Base-by-base conservation (phyloP, 768 basidiomycete species). In the Naganishia friedmannii region DNA sequence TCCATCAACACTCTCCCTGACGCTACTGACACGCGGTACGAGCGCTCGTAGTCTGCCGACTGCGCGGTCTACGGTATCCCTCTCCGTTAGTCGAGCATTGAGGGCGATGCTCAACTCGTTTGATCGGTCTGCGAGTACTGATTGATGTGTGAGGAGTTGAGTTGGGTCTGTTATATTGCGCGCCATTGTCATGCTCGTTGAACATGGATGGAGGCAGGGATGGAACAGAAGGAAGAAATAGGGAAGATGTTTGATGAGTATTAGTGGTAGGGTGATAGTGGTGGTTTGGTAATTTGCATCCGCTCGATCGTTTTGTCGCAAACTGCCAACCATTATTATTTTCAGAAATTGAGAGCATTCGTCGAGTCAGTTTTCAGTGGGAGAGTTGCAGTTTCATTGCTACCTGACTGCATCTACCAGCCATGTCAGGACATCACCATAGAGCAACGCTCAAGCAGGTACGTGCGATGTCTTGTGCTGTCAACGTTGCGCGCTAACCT, bases 361-460 rank as follows among this genome's bases (percentile, higher is more conserved):
- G n/a, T n/a, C n/a, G n/a, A n/a, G n/a, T n/a, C n/a, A n/a, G n/a
- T n/a, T n/a, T n/a, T n/a, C n/a, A n/a, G n/a, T n/a, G n/a, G n/a
- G n/a, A n/a, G n/a, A n/a, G n/a, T n/a, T n/a, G n/a, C n/a, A n/a
- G n/a, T n/a, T n/a, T n/a, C n/a, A n/a, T n/a, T n/a, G n/a, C n/a
- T n/a, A n/a, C n/a, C n/a, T n/a, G n/a, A n/a, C n/a, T n/a, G n/a
- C n/a, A n/a, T n/a, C n/a, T n/a, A n/a, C 9, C 23, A 28, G 58
- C 23, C 67, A 66, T 66, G 65, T 56, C 66, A 19, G 56, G 51
- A 21, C 72, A 75, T 23, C 90, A 91, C 74, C 91, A 93, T 79
- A 82, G 92, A 72, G 84, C 94, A 53, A 89, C 92, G 8, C 86
- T 92, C 72, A 96, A 95, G 82, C 93, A 96, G 86, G 86, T 86